These are phyloP conservation scores for Coix lacrymajobi DNA, from an alignment of 176 grass and related monocot species.

Conservation along the genomic window DNA sequence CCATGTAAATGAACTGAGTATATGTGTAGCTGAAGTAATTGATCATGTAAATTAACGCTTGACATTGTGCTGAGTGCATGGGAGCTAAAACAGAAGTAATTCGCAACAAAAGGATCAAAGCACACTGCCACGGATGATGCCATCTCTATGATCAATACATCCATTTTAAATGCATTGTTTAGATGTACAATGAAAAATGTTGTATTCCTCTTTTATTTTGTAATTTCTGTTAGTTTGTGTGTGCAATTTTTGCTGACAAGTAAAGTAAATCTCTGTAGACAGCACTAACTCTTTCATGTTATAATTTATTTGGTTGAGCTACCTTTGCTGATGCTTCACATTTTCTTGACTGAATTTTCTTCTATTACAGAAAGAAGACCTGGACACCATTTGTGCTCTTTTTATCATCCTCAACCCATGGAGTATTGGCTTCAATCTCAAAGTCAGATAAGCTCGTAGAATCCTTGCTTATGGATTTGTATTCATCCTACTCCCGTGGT, in stretches of 20 bases:
- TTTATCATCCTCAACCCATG: constrained; percentile 66
- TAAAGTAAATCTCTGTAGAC: neutral
- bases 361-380: constrained; percentile 44
- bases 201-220: neutral
- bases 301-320: neutral
- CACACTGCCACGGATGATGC: neutral
- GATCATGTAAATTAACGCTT: neutral
- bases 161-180: neutral
- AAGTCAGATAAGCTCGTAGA: constrained; percentile 52
- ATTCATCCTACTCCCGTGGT: constrained; percentile 35
- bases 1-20: neutral
- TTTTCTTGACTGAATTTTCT: neutral
- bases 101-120: neutral
- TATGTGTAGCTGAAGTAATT: neutral
- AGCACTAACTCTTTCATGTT: neutral
- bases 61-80: neutral
- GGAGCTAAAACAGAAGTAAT: neutral
- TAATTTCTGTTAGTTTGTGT: constrained; percentile 9
- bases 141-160: no score
- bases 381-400: constrained; percentile 40
- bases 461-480: constrained; percentile 67
- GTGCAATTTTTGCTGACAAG: neutral
- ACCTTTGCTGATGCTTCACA: constrained; percentile 12
- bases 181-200: neutral
- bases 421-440: constrained; percentile 58